Percentiles rank a stretch among this genome's conserved stretches.
phyloP scores from a whole-genome alignment of 306 rosid genomes.

The Cucumis hystrix region DNA sequence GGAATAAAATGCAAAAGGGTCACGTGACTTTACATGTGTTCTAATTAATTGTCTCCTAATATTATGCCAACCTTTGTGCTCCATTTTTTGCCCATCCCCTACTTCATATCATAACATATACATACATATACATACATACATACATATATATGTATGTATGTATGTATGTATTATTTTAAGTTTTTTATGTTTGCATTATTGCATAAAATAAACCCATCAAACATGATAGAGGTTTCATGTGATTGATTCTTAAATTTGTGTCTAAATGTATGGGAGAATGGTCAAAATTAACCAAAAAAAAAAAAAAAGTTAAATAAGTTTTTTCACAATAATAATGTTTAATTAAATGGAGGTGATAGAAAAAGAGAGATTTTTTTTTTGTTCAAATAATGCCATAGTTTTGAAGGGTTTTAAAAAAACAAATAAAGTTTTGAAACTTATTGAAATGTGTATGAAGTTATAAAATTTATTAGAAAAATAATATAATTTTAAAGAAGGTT shows the following conservation, averaged over 20 bases:
- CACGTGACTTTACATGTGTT: slow-evolving; percentile 8
- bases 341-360: too few relatives aligned
- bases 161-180: too few relatives aligned
- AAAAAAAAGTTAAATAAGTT: background rate
- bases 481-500: too few relatives aligned
- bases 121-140: too few relatives aligned
- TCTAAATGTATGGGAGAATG: background rate
- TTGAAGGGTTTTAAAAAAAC: too few relatives aligned
- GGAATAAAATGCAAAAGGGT: background rate
- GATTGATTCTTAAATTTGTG: background rate
- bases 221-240: background rate
- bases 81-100: background rate
- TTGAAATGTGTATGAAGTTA: too few relatives aligned
- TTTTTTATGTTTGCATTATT: background rate
- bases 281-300: background rate
- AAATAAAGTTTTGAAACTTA: too few relatives aligned
- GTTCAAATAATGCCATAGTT: too few relatives aligned
- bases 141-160: too few relatives aligned
- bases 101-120: background rate
- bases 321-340: too few relatives aligned
- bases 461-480: too few relatives aligned
- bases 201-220: slow-evolving; percentile 1
- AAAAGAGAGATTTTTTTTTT: too few relatives aligned
- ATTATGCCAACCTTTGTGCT: background rate
- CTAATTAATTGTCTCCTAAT: background rate